Evolutionary conservation across 176 grass and related monocot genomes (phyloP), one percentile per base, ranked within the genome.

Genomic region (Aechmea fasciata): DNA sequence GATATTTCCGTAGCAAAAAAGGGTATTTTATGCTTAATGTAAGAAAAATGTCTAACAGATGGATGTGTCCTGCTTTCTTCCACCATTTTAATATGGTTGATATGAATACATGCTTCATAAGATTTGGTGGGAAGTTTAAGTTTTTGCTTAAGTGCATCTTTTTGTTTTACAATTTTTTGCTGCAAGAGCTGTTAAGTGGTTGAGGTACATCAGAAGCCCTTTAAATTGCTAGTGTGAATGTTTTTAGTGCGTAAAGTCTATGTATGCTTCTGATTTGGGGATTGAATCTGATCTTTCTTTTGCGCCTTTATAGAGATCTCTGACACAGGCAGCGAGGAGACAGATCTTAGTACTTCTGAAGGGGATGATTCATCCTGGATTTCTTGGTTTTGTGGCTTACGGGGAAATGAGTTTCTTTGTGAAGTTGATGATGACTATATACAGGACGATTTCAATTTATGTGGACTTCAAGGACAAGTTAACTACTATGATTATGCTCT

Each of bases 341-440:
- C 72, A 26, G 72, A 75, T 75, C 61, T 75, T 52, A 75, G 72
- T 11, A 65, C 61, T 65, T 75, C 72, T 19, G 72, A 75, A 41
- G 72, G 48, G 17, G 61, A 75, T 13, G 72, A 75, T 65, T 65
- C 72, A 51, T 75, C 72, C 50, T 75, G 72, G 72, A 75, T 75
- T 65, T 51, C 72, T 52, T 75, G 72, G 72, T 75, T 75, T n/a
- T 75, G 72, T 65, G 62, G 62, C 18, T 65, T 75, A 18, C 47
- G 72, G 29, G 72, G 72, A 28, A 75, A 75, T 75, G 72, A 75
- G 59, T 17, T 75, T 48, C 62, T 75, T 11, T 65, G 59, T 75
- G 72, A 75, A 75, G 62, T 75, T 52, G 72, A 75, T 53, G 72
- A 75, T 3, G 72, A 75, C 49, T 75, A 75, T 49, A 75, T 75